Conservation (phyloP, 2,329 filamentous ascomycete species). For the Plenodomus lindquistii region DNA sequence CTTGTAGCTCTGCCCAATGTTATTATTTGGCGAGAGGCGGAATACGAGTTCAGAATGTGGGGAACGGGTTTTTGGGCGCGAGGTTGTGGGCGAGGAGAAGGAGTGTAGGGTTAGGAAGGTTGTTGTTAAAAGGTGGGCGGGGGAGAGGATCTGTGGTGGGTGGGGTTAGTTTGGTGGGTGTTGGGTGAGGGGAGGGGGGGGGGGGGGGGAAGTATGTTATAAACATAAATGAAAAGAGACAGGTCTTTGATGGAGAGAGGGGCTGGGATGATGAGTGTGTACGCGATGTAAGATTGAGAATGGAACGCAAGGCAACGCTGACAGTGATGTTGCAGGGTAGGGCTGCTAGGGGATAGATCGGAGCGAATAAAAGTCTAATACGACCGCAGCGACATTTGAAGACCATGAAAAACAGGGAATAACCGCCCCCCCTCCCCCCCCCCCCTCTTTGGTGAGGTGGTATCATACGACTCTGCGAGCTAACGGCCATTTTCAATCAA, state of each 20-base stretch:
- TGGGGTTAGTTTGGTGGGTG: neutral
- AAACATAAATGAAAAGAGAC: neutral
- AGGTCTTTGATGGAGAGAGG: neutral
- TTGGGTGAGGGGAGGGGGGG: neutral
- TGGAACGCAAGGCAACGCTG: no score
- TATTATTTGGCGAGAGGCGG: conserved; percentile 78
- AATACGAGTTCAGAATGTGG: conserved; percentile 89
- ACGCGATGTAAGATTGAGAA: no score
- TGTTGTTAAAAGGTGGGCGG: conserved; percentile 73
- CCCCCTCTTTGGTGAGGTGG: no score
- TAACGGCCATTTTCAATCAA: no score
- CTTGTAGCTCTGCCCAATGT: conserved; percentile 90
- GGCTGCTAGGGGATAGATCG: no score
- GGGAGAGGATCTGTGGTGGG: conserved; percentile 66
- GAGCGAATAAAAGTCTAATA: no score
- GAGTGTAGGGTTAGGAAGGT: conserved; percentile 76
- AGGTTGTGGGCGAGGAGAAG: conserved; percentile 56
- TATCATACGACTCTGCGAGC: no score
- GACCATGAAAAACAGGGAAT: no score
- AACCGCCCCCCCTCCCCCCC: no score
- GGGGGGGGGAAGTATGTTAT: neutral
- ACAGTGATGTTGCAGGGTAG: no score
- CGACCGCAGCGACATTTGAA: no score
- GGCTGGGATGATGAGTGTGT: no score
- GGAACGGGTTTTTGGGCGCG: conserved; percentile 68